Conservation (phyloP, 345 rosid species). For the Syzygium jambos region DNA sequence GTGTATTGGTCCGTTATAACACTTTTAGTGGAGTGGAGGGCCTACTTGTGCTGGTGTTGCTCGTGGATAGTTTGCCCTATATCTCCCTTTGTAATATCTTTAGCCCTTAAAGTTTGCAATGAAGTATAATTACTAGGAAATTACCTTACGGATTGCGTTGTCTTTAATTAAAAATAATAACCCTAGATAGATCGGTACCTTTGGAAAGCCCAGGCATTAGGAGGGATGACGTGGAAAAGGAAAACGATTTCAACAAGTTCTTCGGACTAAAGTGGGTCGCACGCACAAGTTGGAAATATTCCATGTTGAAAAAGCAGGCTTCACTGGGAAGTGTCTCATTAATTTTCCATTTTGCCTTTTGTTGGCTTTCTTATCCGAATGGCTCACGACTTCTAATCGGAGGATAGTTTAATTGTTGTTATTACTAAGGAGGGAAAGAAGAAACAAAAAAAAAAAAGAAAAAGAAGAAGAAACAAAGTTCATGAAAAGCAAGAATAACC, state of each 20-base stretch:
- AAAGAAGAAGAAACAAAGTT: neutral
- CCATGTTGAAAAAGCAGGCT: neutral
- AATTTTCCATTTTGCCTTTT: neutral
- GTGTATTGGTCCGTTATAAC: neutral
- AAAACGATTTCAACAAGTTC: neutral
- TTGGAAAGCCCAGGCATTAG: neutral
- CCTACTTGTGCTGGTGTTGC: neutral
- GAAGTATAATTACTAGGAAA: neutral
- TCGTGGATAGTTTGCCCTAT: neutral
- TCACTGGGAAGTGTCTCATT: neutral
- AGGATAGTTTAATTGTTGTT: neutral
- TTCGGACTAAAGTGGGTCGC: neutral
- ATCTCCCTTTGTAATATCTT: neutral
- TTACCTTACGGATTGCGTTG: neutral
- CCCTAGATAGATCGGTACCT: neutral
- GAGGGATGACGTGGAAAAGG: neutral
- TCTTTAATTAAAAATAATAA: neutral
- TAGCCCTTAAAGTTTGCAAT: neutral
- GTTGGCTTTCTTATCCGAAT: neutral
- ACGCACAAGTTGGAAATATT: neutral
- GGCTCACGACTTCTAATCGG: neutral
- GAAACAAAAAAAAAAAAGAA: too few species aligned
- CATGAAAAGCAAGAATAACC: neutral
- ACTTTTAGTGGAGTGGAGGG: neutral
- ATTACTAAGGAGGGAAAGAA: neutral